Evolutionary conservation across 1,284 basidiomycete genomes (phyloP).

Genomic region (Sphaerobolus stellatus): DNA sequence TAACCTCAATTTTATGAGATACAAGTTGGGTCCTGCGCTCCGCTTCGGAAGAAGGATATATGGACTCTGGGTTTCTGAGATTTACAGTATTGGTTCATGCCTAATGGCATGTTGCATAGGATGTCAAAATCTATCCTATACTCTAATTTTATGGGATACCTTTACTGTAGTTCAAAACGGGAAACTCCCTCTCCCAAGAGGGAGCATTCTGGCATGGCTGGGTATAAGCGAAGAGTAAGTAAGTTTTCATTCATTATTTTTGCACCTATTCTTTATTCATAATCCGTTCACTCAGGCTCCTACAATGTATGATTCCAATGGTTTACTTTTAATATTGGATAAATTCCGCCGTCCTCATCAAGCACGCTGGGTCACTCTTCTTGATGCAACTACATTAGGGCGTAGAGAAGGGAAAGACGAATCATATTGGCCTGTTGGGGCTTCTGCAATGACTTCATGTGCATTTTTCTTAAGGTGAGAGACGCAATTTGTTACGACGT

Average conservation of each 20-base stretch:
- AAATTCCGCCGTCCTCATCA: slow-evolving; percentile 86
- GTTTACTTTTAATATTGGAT: slow-evolving; percentile 82
- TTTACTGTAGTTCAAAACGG: slow-evolving; percentile 88
- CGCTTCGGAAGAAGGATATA: too few relatives aligned
- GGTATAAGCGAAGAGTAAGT: slow-evolving; percentile 90
- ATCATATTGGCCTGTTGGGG: slow-evolving; percentile 92
- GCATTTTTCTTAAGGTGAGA: slow-evolving; percentile 93
- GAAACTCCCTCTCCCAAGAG: slow-evolving; percentile 77
- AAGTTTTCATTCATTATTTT: slow-evolving; percentile 30
- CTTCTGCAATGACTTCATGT: slow-evolving; percentile 76
- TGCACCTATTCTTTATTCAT: neutral
- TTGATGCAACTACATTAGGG: slow-evolving; percentile 81
- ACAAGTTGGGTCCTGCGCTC: too few relatives aligned
- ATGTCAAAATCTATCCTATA: slow-evolving; percentile 87
- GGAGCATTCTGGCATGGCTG: slow-evolving; percentile 82
- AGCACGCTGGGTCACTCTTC: slow-evolving; percentile 86
- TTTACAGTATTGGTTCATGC: too few relatives aligned
- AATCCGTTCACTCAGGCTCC: slow-evolving; percentile 60
- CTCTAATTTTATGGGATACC: slow-evolving; percentile 83
- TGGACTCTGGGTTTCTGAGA: too few relatives aligned
- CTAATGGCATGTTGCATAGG: slow-evolving; percentile 45
- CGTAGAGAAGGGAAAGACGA: slow-evolving; percentile 83
- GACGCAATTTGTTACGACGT: too few relatives aligned
- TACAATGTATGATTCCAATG: slow-evolving; percentile 86
- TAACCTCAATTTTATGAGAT: too few relatives aligned